Percentiles rank a stretch among this genome's conserved stretches.
These are phyloP conservation scores for Diplosphaera chodatii DNA, from an alignment of 139 green algal genomes.

Conservation along the genomic window DNA sequence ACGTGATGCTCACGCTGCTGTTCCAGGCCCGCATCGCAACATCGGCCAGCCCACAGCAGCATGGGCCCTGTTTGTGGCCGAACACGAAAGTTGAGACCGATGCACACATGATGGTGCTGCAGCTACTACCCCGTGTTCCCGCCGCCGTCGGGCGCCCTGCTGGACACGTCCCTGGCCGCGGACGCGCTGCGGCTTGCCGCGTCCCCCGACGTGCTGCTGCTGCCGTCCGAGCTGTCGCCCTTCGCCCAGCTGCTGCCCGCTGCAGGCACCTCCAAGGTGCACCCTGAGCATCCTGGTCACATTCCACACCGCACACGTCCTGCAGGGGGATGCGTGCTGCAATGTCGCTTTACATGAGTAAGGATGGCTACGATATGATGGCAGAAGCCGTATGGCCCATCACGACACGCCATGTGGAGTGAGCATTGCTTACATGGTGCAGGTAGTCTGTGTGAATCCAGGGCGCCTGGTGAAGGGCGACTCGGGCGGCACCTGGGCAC, in stretches of 20 bases:
- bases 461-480: conserved; percentile 66
- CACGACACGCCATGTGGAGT: too few species aligned
- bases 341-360: too few species aligned
- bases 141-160: conserved; percentile 41
- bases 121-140: conserved; percentile 90
- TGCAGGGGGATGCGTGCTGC: too few species aligned
- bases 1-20: too few species aligned
- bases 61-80: too few species aligned
- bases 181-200: conserved; percentile 46
- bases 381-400: too few species aligned
- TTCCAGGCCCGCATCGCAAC: too few species aligned
- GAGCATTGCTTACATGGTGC: too few species aligned
- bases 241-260: conserved; percentile 75
- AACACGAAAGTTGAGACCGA: neutral
- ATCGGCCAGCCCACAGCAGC: too few species aligned
- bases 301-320: too few species aligned
- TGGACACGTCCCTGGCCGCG: conserved; percentile 63
- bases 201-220: conserved; percentile 79
- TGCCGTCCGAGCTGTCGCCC: conserved; percentile 84
- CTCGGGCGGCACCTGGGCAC: conserved; percentile 66
- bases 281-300: too few species aligned
- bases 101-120: conserved; percentile 3
- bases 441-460: conserved; percentile 72
- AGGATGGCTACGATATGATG: too few species aligned
- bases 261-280: neutral